phyloP scores from a whole-genome alignment of 176 grass and related monocot genomes.

The Tillandsia leiboldiana region DNA sequence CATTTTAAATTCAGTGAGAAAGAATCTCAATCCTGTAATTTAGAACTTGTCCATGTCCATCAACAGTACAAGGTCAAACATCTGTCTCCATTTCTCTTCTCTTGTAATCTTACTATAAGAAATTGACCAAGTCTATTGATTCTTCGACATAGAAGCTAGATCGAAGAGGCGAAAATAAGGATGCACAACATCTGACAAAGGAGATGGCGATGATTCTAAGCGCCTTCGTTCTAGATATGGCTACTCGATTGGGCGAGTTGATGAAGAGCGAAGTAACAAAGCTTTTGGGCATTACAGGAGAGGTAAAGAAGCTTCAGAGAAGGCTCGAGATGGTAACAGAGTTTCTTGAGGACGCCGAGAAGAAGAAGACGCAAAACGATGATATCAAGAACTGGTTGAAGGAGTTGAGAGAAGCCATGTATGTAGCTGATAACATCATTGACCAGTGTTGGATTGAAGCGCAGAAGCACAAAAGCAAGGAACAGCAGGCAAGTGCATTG shows the following conservation, averaged over 20 bases:
- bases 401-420: slow-evolving; percentile 13
- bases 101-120: no score
- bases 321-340: not conserved
- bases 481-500: not conserved
- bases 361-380: not conserved
- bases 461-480: slow-evolving; percentile 1
- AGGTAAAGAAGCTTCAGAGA: slow-evolving; percentile 1
- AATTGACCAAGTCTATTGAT: no score
- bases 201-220: slow-evolving; percentile 9
- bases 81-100: no score
- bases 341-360: slow-evolving; percentile 13
- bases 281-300: not conserved
- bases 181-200: not conserved
- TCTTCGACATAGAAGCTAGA: no score
- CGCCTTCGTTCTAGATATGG: slow-evolving; percentile 3
- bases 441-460: slow-evolving; percentile 2
- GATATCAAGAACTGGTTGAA: slow-evolving; percentile 9
- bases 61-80: no score
- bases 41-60: no score
- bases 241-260: not conserved
- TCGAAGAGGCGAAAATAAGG: no score
- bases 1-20: no score
- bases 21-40: no score
- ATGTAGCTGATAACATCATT: slow-evolving; percentile 9
- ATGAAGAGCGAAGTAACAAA: not conserved